phyloP scores from a whole-genome alignment of 257 asterid genomes.

The Parsonsia alboflavescens region DNA sequence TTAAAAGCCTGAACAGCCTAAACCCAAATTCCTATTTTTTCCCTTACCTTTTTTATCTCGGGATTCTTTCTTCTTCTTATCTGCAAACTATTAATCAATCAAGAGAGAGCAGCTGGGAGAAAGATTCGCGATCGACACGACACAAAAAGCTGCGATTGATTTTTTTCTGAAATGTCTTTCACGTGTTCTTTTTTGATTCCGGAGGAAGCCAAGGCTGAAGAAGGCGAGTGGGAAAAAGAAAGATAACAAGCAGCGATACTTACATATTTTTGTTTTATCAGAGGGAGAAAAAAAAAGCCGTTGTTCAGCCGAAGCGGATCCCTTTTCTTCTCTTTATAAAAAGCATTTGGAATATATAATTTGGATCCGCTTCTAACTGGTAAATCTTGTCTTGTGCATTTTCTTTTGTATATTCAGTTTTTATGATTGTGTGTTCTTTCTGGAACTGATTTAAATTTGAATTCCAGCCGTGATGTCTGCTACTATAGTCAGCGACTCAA shows the following conservation, averaged over 20 bases:
- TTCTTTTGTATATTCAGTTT: too few species aligned
- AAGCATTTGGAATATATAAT: not conserved
- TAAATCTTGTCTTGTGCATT: slow-evolving; percentile 14
- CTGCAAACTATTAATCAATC: not conserved
- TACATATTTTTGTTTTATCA: not conserved
- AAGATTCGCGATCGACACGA: not conserved
- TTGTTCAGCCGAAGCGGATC: not conserved
- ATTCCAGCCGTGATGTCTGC: slow-evolving; percentile 37
- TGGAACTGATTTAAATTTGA: not conserved
- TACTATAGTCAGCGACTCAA: slow-evolving; percentile 43
- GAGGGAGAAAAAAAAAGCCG: not conserved
- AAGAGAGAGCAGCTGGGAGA: not conserved
- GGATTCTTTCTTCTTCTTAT: not conserved
- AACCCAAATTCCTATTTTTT: not conserved
- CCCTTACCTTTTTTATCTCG: not conserved
- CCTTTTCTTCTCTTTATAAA: too few species aligned
- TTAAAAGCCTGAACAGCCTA: not conserved
- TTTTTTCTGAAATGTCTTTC: slow-evolving; percentile 25
- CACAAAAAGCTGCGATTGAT: not conserved
- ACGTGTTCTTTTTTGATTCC: slow-evolving; percentile 41
- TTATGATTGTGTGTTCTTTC: too few species aligned
- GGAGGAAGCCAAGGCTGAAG: slow-evolving; percentile 40
- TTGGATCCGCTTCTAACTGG: slow-evolving; percentile 36
- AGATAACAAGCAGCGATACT: slow-evolving; percentile 23
- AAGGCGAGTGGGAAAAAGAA: slow-evolving; percentile 71